A percentile compares a stretch with the other conserved stretches of the same genome.
phyloP scores from a whole-genome alignment of 176 grass and related monocot genomes.

The Oryza meridionalis region DNA sequence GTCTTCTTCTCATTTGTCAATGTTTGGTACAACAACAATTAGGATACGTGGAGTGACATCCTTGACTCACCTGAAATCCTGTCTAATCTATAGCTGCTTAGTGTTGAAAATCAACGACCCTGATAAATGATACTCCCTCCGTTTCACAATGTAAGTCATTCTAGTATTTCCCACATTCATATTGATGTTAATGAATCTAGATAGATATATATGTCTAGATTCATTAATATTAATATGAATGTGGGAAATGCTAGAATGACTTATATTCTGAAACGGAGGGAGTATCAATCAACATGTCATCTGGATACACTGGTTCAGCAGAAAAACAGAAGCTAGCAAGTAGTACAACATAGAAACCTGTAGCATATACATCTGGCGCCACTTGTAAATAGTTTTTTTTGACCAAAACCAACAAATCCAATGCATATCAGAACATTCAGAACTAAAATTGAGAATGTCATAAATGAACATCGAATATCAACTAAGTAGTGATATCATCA shows the following conservation, averaged over 20 bases:
- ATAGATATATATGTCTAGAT: too few species aligned
- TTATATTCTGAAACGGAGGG: too few species aligned
- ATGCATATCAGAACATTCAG: background rate
- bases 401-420: background rate
- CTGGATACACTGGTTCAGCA: constrained; percentile 8
- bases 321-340: constrained; percentile 4
- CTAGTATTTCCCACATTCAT: too few species aligned
- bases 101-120: constrained; percentile 19
- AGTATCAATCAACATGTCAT: background rate
- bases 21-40: constrained; percentile 48
- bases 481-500: constrained; percentile 16
- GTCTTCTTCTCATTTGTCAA: constrained; percentile 44
- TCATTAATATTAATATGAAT: too few species aligned
- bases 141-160: too few species aligned
- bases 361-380: background rate
- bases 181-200: too few species aligned
- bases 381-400: background rate
- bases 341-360: constrained; percentile 3
- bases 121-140: constrained; percentile 1
- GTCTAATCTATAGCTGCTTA: constrained; percentile 18
- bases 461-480: background rate
- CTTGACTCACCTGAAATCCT: constrained; percentile 37
- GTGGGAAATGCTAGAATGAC: too few species aligned
- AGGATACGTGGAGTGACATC: constrained; percentile 30
- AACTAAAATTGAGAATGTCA: background rate